Evolutionary conservation across 495 filamentous ascomycete species (phyloP).

Genomic region (Lasiosphaeria ovina): DNA sequence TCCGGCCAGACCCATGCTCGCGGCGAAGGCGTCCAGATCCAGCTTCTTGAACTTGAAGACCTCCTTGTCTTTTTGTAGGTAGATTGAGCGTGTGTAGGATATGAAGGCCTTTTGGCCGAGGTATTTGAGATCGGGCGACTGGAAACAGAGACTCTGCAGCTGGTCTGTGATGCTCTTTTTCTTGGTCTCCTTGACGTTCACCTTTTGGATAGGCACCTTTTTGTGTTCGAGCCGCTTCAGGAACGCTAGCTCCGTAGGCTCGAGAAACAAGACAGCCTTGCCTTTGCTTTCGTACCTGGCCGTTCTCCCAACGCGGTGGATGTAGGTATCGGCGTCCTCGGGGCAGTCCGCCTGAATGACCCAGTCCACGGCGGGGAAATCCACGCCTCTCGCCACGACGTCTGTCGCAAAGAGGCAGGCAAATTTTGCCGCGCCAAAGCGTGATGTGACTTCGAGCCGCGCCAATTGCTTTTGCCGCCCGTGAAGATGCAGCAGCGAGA

Average conservation of each 20-base stretch:
- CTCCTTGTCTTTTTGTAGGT: constrained; percentile 89
- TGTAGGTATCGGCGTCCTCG: constrained; percentile 95
- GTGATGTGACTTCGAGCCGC: constrained; percentile 77
- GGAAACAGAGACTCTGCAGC: constrained; percentile 90
- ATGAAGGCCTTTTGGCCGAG: constrained; percentile 94
- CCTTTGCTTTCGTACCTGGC: constrained; percentile 89
- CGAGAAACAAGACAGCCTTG: constrained; percentile 84
- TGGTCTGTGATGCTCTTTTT: constrained; percentile 79
- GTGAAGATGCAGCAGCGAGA: constrained; percentile 91
- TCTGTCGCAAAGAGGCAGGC: constrained; percentile 93
- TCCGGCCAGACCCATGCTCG: constrained; percentile 83
- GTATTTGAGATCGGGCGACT: constrained; percentile 91
- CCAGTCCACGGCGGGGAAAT: constrained; percentile 97
- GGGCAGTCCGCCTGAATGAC: constrained; percentile 94
- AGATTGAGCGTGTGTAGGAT: constrained; percentile 76
- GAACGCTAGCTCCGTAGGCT: constrained; percentile 89
- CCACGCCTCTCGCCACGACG: constrained; percentile 86
- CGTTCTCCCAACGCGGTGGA: constrained; percentile 92
- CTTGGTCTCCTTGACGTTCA: constrained; percentile 85
- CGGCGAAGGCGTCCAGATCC: constrained; percentile 80
- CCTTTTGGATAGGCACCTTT: constrained; percentile 80
- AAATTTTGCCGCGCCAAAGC: constrained; percentile 73
- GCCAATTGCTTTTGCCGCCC: constrained; percentile 90
- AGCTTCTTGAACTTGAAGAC: constrained; percentile 79
- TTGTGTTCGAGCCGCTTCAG: constrained; percentile 76